These are phyloP conservation scores for Podospora anserina DNA, from an alignment of 495 filamentous ascomycete species.

Conservation along the genomic window DNA sequence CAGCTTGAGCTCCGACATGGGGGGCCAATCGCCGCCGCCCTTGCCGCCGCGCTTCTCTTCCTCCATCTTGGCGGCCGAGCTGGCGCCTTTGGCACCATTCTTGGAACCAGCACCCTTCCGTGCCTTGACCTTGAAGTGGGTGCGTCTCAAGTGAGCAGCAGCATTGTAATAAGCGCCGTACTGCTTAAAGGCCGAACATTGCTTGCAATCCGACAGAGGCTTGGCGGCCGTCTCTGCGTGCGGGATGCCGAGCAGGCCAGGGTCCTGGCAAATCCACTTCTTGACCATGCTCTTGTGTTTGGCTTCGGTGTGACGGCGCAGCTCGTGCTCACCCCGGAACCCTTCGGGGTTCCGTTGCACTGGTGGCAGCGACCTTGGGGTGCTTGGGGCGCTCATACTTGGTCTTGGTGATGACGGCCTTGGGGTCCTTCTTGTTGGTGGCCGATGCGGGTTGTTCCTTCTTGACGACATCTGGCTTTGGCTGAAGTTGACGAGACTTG, in stretches of 20 bases:
- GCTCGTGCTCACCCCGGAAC: conserved; percentile 91
- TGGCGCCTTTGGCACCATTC: conserved; percentile 36
- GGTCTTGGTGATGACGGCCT: conserved; percentile 62
- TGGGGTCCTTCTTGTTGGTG: conserved; percentile 38
- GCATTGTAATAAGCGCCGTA: conserved; percentile 97
- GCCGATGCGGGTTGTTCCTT: conserved; percentile 14
- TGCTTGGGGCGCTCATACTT: conserved; percentile 72
- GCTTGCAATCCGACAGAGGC: conserved; percentile 78
- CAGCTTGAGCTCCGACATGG: conserved; percentile 74
- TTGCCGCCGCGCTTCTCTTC: conserved; percentile 72
- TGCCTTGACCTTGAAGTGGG: conserved; percentile 66
- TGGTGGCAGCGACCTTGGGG: conserved; percentile 70
- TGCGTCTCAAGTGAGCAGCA: conserved; percentile 83
- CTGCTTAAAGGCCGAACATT: conserved; percentile 70
- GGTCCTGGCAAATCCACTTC: conserved; percentile 69
- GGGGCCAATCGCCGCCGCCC: conserved; percentile 75
- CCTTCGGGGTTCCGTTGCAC: conserved; percentile 76
- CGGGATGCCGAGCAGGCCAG: conserved; percentile 34
- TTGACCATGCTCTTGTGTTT: conserved; percentile 71
- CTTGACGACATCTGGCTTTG: conserved; percentile 35
- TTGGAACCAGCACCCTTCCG: conserved; percentile 42
- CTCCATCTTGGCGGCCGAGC: conserved; percentile 30
- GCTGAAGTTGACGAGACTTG: conserved; percentile 35
- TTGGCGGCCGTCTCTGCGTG: conserved; percentile 53
- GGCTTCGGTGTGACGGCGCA: conserved; percentile 79